Base-by-base conservation (phyloP, 1,284 basidiomycete genomes). In the Ustilago bromivora region DNA sequence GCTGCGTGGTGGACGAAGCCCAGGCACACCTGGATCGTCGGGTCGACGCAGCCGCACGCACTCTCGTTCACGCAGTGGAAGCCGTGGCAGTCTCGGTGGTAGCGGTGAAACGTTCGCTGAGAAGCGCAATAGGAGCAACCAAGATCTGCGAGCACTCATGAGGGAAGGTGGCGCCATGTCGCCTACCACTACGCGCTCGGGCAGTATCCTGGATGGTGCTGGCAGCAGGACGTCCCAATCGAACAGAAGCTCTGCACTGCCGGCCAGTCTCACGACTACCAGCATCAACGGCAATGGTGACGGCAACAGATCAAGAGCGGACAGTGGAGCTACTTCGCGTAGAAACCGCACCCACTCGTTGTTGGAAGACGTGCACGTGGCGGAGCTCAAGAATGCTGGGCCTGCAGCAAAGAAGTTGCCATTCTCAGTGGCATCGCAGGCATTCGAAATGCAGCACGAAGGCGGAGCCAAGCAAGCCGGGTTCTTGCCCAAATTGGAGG, bases 51-150 rank as follows among this genome's bases (percentile, higher is more conserved):
- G 71, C 38, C 66, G 76, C 4, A 71, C 67, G 4, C 81, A 78
- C 47, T 76, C 74, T 19, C 71, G 82, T n/a, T 81, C 79, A 34
- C 63, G 78, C 9, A 79, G 78, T 57, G 76, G 79, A 5, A 70
- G 67, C 57, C 68, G 69, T n/a, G 78, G 76, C 31, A 76, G 79
- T 60, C 41, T 47, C 5, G 70, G 64, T 12, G 68, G 56, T 19
- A 19, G 57, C 31, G 76, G 68, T 12, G 78, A 81, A 54, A 81
- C 81, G 40, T 83, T 83, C 71, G 76, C 76, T 11, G 81, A 82
- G 70, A 83, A 83, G 62, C 71, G 82, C 46, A 83, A 80, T 61
- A 49, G 81, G n/a, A 72, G 65, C 62, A 79, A 65, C 54, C 72
- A 76, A 52, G 80, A 82, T 58, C 74, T 83, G 61, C 70, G 78